These are phyloP conservation scores for Colletotrichum musae DNA, from an alignment of 2,329 filamentous ascomycete genomes.

Conservation along the genomic window DNA sequence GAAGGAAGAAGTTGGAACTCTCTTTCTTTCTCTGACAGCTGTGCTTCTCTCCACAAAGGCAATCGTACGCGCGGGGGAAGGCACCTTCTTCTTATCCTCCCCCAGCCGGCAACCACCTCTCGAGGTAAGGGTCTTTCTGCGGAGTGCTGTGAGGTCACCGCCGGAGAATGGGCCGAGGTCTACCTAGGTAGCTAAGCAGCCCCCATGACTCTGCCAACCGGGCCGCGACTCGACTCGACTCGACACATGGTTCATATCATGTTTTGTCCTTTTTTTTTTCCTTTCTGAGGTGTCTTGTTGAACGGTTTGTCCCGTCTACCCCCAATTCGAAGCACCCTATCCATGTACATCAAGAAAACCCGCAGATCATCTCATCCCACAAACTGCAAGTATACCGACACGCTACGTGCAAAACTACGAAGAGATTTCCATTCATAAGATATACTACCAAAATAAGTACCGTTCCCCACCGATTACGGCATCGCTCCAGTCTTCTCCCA, in stretches of 20 bases:
- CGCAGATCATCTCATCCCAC: conserved; percentile 24
- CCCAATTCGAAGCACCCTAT: no score
- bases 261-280: neutral
- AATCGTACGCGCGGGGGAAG: conserved; percentile 15
- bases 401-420: neutral
- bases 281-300: no score
- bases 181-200: conserved; percentile 1
- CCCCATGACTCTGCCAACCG: conserved; percentile 36
- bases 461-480: conserved; percentile 9
- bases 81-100: conserved; percentile 36
- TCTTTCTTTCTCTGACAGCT: neutral
- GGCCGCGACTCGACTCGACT: conserved; percentile 10
- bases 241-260: conserved; percentile 24
- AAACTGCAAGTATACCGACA: neutral
- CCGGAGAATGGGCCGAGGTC: conserved; percentile 34
- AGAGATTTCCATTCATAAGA: conserved; percentile 1
- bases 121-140: neutral
- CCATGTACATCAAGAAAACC: no score
- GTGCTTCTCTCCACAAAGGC: neutral
- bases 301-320: no score
- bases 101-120: conserved; percentile 23
- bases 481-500: neutral
- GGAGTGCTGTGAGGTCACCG: conserved; percentile 30
- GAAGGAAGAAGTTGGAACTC: neutral
- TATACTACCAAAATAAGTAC: neutral